Conservation (phyloP, 2,329 filamentous ascomycete genomes). For the Acephala macrosclerotiorum region DNA sequence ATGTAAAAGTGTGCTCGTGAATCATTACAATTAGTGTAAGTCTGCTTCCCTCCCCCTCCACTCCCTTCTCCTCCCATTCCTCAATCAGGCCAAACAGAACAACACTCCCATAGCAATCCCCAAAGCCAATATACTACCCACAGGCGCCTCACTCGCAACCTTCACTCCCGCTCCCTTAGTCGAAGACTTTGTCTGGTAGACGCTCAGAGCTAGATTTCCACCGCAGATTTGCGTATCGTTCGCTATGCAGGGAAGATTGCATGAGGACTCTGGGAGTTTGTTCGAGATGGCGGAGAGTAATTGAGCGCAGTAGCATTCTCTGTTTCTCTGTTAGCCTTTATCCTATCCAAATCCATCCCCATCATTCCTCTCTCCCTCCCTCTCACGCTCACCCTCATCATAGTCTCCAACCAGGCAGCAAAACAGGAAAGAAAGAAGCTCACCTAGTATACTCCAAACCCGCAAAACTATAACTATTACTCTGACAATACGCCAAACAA, state of each 20-base stretch:
- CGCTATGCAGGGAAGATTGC: slow-evolving; percentile 61
- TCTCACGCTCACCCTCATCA: neutral
- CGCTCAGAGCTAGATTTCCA: slow-evolving; percentile 56
- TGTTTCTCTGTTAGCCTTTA: slow-evolving; percentile 33
- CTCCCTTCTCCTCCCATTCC: neutral
- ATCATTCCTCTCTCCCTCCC: neutral
- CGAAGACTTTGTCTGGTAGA: slow-evolving; percentile 47
- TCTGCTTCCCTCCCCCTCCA: neutral
- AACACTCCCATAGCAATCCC: slow-evolving; percentile 37
- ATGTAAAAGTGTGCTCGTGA: slow-evolving; percentile 11
- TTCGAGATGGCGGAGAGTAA: slow-evolving; percentile 55
- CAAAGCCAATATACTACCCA: slow-evolving; percentile 35
- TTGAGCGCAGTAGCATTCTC: slow-evolving; percentile 67
- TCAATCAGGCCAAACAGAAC: slow-evolving; percentile 33
- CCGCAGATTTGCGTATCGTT: slow-evolving; percentile 61
- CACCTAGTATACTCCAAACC: slow-evolving; percentile 42
- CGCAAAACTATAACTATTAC: slow-evolving; percentile 32
- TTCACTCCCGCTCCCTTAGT: slow-evolving; percentile 31
- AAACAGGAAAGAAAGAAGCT: slow-evolving; percentile 14
- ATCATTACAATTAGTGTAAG: slow-evolving; percentile 16
- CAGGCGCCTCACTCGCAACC: slow-evolving; percentile 25
- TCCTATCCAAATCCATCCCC: neutral
- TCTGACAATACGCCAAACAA: slow-evolving; percentile 36
- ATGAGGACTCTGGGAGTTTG: slow-evolving; percentile 55
- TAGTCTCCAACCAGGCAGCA: no score